Evolutionary conservation across 2,329 filamentous ascomycete genomes (phyloP).

Genomic region (Neospermospora avenae): DNA sequence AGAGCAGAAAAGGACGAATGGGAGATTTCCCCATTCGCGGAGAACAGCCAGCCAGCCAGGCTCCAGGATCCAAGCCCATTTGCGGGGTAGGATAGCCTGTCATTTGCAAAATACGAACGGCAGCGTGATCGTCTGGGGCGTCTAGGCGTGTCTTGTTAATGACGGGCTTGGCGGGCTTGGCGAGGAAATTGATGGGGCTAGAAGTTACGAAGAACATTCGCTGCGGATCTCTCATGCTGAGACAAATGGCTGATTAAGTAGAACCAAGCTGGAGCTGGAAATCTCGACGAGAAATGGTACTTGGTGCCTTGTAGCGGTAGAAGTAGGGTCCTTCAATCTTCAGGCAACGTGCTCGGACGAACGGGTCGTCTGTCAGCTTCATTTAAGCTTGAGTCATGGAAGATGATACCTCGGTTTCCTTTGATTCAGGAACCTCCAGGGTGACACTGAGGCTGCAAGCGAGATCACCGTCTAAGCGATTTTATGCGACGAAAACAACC

Average conservation of each 20-base stretch:
- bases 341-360: neutral
- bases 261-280: neutral
- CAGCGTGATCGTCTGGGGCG: neutral
- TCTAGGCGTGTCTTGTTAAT: no score
- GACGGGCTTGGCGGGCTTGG: neutral
- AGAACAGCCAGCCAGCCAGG: neutral
- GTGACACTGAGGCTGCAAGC: neutral
- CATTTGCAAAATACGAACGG: neutral
- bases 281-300: neutral
- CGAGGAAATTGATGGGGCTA: neutral
- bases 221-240: neutral
- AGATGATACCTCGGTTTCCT: neutral
- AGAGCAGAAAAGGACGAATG: neutral
- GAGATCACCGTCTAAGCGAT: neutral
- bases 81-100: neutral
- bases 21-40: neutral
- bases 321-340: neutral
- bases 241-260: no score
- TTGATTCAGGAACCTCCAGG: neutral
- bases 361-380: neutral
- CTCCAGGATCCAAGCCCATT: neutral
- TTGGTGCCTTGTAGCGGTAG: neutral
- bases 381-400: neutral
- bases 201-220: conserved; percentile 1
- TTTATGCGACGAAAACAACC: no score